Conservation (phyloP, 1,284 basidiomycete genomes). For the Irpex lacteus region DNA sequence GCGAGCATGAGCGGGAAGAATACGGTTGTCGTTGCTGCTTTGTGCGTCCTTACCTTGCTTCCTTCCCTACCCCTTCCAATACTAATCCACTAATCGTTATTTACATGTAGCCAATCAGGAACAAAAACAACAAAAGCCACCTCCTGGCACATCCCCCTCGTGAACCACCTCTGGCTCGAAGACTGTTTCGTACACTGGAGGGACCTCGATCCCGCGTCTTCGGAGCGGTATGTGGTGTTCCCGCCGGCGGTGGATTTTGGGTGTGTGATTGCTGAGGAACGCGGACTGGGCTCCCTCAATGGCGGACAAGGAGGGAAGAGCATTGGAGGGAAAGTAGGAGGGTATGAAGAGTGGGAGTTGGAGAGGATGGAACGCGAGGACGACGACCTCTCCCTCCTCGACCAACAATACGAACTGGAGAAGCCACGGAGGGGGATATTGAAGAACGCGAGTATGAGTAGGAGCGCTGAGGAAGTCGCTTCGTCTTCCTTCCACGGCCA, state of each 20-base stretch:
- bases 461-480: constrained; percentile 21
- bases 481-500: constrained; percentile 12
- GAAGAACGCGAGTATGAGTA: constrained; percentile 8
- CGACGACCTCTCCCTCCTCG: no score
- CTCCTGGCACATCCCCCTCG: constrained; percentile 80
- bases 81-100: no score
- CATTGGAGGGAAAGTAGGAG: no score
- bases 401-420: no score
- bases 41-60: no score
- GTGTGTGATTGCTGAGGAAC: constrained; percentile 51
- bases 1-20: constrained; percentile 75
- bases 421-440: constrained; percentile 9
- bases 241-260: constrained; percentile 68
- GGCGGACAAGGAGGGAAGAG: no score
- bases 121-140: constrained; percentile 72
- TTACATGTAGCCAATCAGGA: constrained; percentile 63
- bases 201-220: constrained; percentile 50
- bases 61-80: no score
- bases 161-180: constrained; percentile 89
- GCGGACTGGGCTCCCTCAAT: constrained; percentile 28
- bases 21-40: constrained; percentile 81
- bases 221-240: constrained; percentile 66
- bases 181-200: constrained; percentile 83
- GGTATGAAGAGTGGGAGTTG: neutral
- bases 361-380: neutral